Conservation (phyloP, 345 rosid species). For the Sisymbrium altissimum region DNA sequence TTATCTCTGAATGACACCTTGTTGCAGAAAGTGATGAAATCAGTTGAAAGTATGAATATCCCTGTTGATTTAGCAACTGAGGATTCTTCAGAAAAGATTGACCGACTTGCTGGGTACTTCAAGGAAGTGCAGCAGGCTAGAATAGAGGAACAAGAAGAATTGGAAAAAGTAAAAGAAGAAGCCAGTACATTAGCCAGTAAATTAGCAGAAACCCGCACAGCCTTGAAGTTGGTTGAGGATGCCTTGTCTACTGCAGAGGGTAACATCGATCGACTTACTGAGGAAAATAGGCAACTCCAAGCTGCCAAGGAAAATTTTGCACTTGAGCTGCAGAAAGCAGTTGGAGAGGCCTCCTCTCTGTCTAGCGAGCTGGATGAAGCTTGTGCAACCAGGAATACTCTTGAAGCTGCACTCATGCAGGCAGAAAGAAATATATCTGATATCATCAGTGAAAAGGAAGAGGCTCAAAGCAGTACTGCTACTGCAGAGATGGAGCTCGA, state of each 20-base stretch:
- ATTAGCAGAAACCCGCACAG: constrained; percentile 48
- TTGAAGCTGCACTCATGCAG: constrained; percentile 60
- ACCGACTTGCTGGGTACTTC: constrained; percentile 54
- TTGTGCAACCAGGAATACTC: constrained; percentile 44
- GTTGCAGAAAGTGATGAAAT: constrained; percentile 49
- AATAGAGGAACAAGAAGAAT: constrained; percentile 47
- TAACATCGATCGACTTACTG: constrained; percentile 42
- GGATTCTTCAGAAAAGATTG: constrained; percentile 62
- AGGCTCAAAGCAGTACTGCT: constrained; percentile 50
- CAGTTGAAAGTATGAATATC: constrained; percentile 46
- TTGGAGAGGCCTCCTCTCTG: constrained; percentile 48
- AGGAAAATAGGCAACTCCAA: constrained; percentile 54
- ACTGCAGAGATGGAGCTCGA: constrained; percentile 53
- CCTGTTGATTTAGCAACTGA: constrained; percentile 47
- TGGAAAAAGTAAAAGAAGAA: constrained; percentile 49
- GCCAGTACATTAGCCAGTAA: constrained; percentile 37
- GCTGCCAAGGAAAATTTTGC: constrained; percentile 46
- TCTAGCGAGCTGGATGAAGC: constrained; percentile 50
- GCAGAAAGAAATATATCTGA: constrained; percentile 55
- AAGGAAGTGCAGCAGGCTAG: constrained; percentile 54
- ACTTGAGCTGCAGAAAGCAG: constrained; percentile 56
- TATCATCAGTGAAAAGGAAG: constrained; percentile 66
- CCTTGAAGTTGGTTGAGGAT: constrained; percentile 50
- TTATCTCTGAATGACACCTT: constrained; percentile 52
- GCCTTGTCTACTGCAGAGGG: constrained; percentile 52